Base-by-base conservation (phyloP, 257 asterid genomes). In the Solanum boliviense region DNA sequence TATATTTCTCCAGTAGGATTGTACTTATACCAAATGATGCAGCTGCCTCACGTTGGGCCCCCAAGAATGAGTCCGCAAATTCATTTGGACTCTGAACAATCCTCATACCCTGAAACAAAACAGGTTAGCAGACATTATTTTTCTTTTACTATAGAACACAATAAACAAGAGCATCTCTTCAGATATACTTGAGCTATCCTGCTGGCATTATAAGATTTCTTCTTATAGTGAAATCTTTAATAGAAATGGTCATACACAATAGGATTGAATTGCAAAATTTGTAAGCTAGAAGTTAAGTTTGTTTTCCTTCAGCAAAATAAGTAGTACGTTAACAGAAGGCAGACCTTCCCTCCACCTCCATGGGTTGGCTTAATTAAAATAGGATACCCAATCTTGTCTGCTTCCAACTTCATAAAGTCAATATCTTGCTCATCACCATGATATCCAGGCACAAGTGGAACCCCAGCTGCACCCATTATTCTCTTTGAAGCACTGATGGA, bases 381-480 rank as follows among this genome's bases (percentile, higher is more conserved):
- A 90, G 99, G 99, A 96, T 97, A 96, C 86, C 99, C 99, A 88
- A 97, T 93, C 91, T 94, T 93, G 74, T 95, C 98, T 20, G 99
- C 99, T 94, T 97, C 96, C 87, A 90, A 90, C 93, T 94, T 95
- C 99, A 97, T 97, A 60, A 93, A 90, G 84, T 94, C 98, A 91
- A 97, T 89, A 93, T 97, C 98, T 89, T 96, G 99, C 84, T 94
- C 96, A 39, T 84, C 89, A 88, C 99, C 99, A 91, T 97, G 98
- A 93, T 96, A 97, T 87, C 99, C 99, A 89, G 99, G 99, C 89
- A 97, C 99, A 88, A 97, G 99, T n/a, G 99, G 99, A 85, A 97
- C 99, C 87, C 98, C 98, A 35, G 99, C 99, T 81, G 99, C 99
- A 81, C 98, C 99, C 99, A 97, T 97, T 90, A 97, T 97, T 90